A percentile compares a stretch with the other conserved stretches of the same genome.
Conservation (phyloP, 208 protist species). For the Crithidia thermophila region DNA sequence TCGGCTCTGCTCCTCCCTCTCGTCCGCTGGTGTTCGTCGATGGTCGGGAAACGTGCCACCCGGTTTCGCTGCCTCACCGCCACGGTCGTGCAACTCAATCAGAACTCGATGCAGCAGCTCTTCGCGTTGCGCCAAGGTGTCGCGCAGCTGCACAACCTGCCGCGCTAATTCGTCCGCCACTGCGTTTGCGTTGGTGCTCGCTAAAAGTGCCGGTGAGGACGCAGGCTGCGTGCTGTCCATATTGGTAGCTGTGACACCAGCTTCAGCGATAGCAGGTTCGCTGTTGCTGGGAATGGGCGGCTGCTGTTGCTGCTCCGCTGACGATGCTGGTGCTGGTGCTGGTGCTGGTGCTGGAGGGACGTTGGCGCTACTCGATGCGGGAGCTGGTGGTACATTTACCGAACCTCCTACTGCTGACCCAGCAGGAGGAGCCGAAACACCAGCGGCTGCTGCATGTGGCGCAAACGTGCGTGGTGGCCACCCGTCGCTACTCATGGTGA, state of each 20-base stretch:
- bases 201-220: too few species aligned
- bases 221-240: too few species aligned
- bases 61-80: too few species aligned
- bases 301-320: neutral
- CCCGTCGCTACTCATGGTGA: conserved; percentile 33
- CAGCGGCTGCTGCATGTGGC: too few species aligned
- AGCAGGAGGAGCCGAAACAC: too few species aligned
- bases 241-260: too few species aligned
- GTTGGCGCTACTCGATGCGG: neutral
- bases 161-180: neutral
- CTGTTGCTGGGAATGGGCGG: neutral
- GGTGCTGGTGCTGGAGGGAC: neutral
- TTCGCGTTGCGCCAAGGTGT: conserved; percentile 33
- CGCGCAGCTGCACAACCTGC: conserved; percentile 20
- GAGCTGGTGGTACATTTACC: neutral
- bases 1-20: conserved; percentile 11
- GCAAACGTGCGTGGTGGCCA: neutral
- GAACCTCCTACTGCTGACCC: neutral
- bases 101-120: conserved; percentile 31
- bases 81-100: conserved; percentile 14
- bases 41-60: too few species aligned
- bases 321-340: neutral
- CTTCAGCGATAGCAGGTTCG: too few species aligned
- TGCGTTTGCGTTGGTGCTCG: too few species aligned
- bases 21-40: too few species aligned